A percentile compares a stretch with the other conserved stretches of the same genome.
Evolutionary conservation across 331 rosid species (phyloP).

Genomic region (Telfairia occidentalis): DNA sequence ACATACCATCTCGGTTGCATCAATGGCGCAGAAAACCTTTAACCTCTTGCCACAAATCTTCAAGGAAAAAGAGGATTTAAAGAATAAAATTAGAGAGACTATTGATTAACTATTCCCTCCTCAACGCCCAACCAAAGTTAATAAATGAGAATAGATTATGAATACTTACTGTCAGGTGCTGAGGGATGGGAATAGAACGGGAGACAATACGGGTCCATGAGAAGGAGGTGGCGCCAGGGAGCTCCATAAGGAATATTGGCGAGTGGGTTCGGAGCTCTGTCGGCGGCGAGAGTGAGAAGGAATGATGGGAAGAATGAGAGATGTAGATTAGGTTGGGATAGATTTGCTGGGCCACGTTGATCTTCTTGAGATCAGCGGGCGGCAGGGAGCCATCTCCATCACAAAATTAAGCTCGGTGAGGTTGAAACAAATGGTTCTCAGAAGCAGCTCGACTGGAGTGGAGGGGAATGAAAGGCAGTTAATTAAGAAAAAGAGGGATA

Average conservation of each 20-base stretch:
- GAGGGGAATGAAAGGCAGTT: neutral
- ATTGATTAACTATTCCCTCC: neutral
- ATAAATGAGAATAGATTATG: slow-evolving; percentile 9
- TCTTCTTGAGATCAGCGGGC: neutral
- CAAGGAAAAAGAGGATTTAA: slow-evolving; percentile 10
- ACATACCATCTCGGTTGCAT: slow-evolving; percentile 45
- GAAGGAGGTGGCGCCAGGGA: slow-evolving; percentile 37
- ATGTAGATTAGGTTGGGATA: neutral
- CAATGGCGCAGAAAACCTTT: slow-evolving; percentile 43
- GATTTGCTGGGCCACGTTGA: neutral
- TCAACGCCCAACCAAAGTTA: neutral
- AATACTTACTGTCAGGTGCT: slow-evolving; percentile 32
- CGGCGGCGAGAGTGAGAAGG: neutral
- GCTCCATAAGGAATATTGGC: slow-evolving; percentile 22
- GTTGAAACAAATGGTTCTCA: neutral
- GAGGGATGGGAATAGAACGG: slow-evolving; percentile 41
- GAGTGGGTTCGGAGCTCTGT: neutral
- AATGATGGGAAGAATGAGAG: neutral
- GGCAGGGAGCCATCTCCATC: neutral
- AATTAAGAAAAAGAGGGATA: neutral
- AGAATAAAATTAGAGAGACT: neutral
- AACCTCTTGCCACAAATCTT: slow-evolving; percentile 30
- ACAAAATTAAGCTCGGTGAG: neutral
- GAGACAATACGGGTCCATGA: slow-evolving; percentile 49
- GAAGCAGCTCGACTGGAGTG: neutral